Evolutionary conservation across 768 basidiomycete species (phyloP).

Genomic region (Termitomyces sp.): DNA sequence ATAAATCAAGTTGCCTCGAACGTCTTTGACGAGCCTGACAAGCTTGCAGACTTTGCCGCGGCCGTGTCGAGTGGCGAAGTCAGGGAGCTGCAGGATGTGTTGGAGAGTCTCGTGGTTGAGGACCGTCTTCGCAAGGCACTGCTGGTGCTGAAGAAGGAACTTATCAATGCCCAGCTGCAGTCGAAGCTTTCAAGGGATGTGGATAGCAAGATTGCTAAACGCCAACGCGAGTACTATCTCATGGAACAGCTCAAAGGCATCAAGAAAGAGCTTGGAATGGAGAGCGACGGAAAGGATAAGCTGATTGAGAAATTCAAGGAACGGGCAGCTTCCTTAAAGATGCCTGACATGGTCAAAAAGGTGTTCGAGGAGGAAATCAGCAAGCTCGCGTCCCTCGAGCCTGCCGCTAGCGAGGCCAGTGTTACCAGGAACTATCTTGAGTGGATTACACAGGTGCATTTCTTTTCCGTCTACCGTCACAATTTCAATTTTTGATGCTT

Average conservation of each 20-base stretch:
- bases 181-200: conserved; percentile 91
- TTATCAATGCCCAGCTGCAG: conserved; percentile 95
- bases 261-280: conserved; percentile 95
- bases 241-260: conserved; percentile 97
- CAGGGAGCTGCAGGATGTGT: conserved; percentile 86
- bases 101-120: conserved; percentile 82
- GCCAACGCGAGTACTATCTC: conserved; percentile 91
- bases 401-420: conserved; percentile 88
- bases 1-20: conserved; percentile 90
- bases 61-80: conserved; percentile 95
- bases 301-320: conserved; percentile 90
- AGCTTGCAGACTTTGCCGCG: conserved; percentile 95
- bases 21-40: conserved; percentile 96
- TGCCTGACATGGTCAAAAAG: conserved; percentile 88
- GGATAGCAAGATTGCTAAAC: conserved; percentile 90
- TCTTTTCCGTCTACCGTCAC: neutral
- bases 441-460: conserved; percentile 76
- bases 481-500: neutral
- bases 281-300: conserved; percentile 93
- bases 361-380: conserved; percentile 95
- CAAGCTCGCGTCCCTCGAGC: conserved; percentile 87
- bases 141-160: conserved; percentile 93
- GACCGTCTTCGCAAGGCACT: conserved; percentile 89
- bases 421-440: conserved; percentile 95
- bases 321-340: conserved; percentile 73